These are phyloP conservation scores for Penicillium waksmanii DNA, from an alignment of 495 filamentous ascomycete genomes.

Conservation along the genomic window DNA sequence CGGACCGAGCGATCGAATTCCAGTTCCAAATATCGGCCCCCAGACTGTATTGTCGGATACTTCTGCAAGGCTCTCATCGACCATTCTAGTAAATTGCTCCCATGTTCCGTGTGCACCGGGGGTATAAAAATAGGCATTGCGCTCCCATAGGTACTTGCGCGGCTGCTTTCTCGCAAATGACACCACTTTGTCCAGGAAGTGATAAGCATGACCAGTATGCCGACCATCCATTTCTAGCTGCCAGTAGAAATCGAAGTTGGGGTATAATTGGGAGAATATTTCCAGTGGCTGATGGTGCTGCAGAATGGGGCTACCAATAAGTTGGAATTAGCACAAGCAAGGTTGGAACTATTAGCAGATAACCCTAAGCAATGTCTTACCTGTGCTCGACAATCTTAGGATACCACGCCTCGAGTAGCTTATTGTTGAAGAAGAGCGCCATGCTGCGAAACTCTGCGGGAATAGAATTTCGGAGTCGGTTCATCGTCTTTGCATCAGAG, in stretches of 20 bases:
- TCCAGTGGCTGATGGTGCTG: constrained; percentile 43
- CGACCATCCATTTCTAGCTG: constrained; percentile 78
- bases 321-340: background rate
- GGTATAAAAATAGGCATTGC: constrained; percentile 73
- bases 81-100: constrained; percentile 54
- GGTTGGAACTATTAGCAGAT: background rate
- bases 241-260: constrained; percentile 76
- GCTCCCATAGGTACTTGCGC: constrained; percentile 72
- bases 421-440: constrained; percentile 66
- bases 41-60: constrained; percentile 52
- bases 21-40: constrained; percentile 51
- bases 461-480: constrained; percentile 48
- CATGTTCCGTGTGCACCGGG: constrained; percentile 64
- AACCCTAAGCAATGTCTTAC: constrained; percentile 14
- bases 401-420: constrained; percentile 34
- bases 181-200: constrained; percentile 63
- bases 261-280: constrained; percentile 66
- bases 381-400: constrained; percentile 33
- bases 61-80: constrained; percentile 48
- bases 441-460: constrained; percentile 70
- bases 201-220: constrained; percentile 71
- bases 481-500: constrained; percentile 54
- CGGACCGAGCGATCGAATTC: constrained; percentile 62
- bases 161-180: constrained; percentile 65
- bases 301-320: constrained; percentile 18